Evolutionary conservation across 1,284 basidiomycete species (phyloP).

Genomic region (Athelia psychrophila): DNA sequence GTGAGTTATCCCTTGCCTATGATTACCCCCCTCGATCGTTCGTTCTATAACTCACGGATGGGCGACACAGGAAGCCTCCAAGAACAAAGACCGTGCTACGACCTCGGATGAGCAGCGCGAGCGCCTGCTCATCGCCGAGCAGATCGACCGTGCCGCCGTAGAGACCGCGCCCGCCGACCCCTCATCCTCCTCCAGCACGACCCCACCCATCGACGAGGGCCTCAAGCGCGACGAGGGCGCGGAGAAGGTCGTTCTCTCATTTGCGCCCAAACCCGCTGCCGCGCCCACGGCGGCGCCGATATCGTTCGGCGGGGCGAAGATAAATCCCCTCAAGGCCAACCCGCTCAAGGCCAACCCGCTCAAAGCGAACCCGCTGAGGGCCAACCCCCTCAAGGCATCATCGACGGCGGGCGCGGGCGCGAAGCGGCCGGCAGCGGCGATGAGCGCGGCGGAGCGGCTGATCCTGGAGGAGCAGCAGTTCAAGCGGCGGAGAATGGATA

Average conservation of each 20-base stretch:
- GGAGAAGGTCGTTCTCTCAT: conserved; percentile 71
- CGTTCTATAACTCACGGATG: background rate
- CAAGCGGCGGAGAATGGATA: conserved; percentile 70
- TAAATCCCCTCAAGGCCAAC: conserved; percentile 49
- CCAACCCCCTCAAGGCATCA: conserved; percentile 72
- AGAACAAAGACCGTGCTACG: conserved; percentile 91
- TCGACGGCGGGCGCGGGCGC: conserved; percentile 24
- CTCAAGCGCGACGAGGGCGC: conserved; percentile 73
- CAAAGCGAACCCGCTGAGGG: conserved; percentile 23
- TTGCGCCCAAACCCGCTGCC: conserved; percentile 52
- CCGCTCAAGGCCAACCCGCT: conserved; percentile 28
- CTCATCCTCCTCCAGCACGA: conserved; percentile 28
- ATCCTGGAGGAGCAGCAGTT: conserved; percentile 87
- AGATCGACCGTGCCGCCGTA: conserved; percentile 75
- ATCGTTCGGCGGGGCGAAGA: conserved; percentile 48
- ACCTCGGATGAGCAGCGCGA: conserved; percentile 95
- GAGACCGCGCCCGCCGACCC: conserved; percentile 25
- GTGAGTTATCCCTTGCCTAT: conserved; percentile 49
- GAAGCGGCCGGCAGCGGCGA: conserved; percentile 49
- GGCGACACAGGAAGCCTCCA: conserved; percentile 72
- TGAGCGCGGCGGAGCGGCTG: conserved; percentile 82
- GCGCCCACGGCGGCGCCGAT: conserved; percentile 25
- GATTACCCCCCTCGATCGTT: conserved; percentile 4
- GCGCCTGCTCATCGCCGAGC: conserved; percentile 86
- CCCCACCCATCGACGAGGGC: conserved; percentile 51